Percentiles rank a stretch among this genome's conserved stretches.
phyloP scores from a whole-genome alignment of 2,329 filamentous ascomycete genomes.

The Acrocalymma vagum region DNA sequence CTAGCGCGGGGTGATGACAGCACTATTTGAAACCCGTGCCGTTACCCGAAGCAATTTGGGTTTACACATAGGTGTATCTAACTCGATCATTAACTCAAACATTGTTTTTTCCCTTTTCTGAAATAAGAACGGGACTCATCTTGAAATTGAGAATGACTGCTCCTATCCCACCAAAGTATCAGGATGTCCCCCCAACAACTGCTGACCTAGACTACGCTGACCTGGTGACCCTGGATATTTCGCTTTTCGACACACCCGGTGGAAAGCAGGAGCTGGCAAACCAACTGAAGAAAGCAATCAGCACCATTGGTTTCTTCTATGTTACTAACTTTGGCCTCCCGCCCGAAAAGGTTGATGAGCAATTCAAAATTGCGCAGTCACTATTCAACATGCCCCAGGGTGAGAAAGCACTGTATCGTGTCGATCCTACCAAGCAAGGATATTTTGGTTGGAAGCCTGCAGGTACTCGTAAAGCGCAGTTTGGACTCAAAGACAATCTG shows the following conservation, averaged over 20 bases:
- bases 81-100: too few relatives aligned
- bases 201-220: constrained; percentile 15
- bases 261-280: constrained; percentile 24
- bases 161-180: too few relatives aligned
- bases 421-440: constrained; percentile 23
- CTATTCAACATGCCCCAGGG: constrained; percentile 23
- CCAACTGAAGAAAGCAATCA: constrained; percentile 26
- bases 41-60: too few relatives aligned
- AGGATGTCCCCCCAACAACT: too few relatives aligned
- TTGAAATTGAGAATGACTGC: too few relatives aligned
- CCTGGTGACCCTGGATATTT: constrained; percentile 24
- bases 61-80: too few relatives aligned
- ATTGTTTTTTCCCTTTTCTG: too few relatives aligned
- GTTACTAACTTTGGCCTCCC: constrained; percentile 28
- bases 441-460: constrained; percentile 28
- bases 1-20: too few relatives aligned
- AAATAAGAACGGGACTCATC: too few relatives aligned
- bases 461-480: constrained; percentile 13
- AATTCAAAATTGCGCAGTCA: constrained; percentile 25
- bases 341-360: constrained; percentile 18
- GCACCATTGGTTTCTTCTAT: constrained; percentile 29
- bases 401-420: constrained; percentile 21
- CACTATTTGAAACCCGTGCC: too few relatives aligned
- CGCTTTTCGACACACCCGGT: constrained; percentile 21
- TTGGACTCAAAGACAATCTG: constrained; percentile 8